phyloP scores from a whole-genome alignment of 768 basidiomycete species.

The Mycena latifolia region DNA sequence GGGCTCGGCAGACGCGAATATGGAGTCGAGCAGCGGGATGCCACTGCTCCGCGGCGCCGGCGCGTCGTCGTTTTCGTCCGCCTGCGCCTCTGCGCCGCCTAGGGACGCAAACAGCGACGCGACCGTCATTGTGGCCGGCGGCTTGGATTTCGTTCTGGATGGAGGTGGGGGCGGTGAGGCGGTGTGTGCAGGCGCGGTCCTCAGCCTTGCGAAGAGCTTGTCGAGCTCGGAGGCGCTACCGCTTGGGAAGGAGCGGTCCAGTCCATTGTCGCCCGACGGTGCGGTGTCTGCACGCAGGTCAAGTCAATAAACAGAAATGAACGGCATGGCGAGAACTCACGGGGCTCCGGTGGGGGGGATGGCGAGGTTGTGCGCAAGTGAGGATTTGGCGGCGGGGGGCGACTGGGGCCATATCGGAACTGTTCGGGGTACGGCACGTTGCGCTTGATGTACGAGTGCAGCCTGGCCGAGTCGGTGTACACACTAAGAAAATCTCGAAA shows the following conservation, averaged over 20 bases:
- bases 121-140: constrained; percentile 58
- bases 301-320: background rate
- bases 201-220: constrained; percentile 60
- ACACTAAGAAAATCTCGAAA: background rate
- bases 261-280: constrained; percentile 20
- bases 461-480: constrained; percentile 47
- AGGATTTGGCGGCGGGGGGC: constrained; percentile 71
- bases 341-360: constrained; percentile 38
- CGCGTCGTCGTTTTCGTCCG: constrained; percentile 35
- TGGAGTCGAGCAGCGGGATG: constrained; percentile 70
- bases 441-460: constrained; percentile 75
- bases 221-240: constrained; percentile 57
- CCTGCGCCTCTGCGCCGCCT: constrained; percentile 36
- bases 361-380: constrained; percentile 44
- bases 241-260: constrained; percentile 28
- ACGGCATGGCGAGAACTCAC: constrained; percentile 24
- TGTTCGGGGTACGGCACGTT: constrained; percentile 80
- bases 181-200: constrained; percentile 25
- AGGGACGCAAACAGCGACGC: constrained; percentile 62
- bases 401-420: constrained; percentile 75
- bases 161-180: constrained; percentile 31
- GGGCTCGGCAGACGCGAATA: constrained; percentile 77
- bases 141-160: constrained; percentile 41
- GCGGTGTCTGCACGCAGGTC: background rate
- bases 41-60: constrained; percentile 56